Base-by-base conservation (phyloP, 495 filamentous ascomycete genomes). In the Cercophora sp. region DNA sequence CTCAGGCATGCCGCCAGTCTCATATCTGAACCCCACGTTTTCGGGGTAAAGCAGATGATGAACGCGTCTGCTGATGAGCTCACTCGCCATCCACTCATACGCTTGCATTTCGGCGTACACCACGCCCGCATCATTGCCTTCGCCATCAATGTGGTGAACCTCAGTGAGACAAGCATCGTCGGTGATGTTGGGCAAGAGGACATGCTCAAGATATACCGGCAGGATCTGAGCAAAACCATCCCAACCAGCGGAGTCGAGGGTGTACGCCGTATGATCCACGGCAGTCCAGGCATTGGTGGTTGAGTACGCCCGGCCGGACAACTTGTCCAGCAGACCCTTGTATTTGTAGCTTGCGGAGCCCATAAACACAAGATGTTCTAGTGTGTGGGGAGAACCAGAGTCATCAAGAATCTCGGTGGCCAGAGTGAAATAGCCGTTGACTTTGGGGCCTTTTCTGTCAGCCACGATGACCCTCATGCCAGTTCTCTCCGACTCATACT, bases 91-190 rank as follows among this genome's bases (percentile, higher is more conserved):
- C 63, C 96, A 96, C 66, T 99, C 86, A 1, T 93, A 82, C 9
- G 83, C 94, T 66, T 99, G 93, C 93, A 99, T 97, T 69, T 99
- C 93, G 1, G 94, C 96, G 71, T 97, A 99, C 16, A 97, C 93
- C 3, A 98, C 93, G 55, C 91, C 93, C 22, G 93, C 93, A 78
- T 99, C 94, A 57, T 97, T 85, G 41, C 92, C 93, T 51, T 84
- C 78, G 29, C 89, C 90, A 66, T 99, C 88, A 47, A 99, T 79
- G 66, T 99, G 94, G 70, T 95, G 88, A 23, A 99, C 93, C 61
- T 99, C 93, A 2, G 93, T 99, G 58, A 94, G 85, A 64, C 92
- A 96, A 3, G 83, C 88, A 40, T 89, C 85, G 67, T 99, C 94
- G 8, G 90, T 96, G 52, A 99, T 70, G 3, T 88, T 95, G 0